Evolutionary conservation across 768 basidiomycete species (phyloP), one percentile per base, ranked within the genome.

Genomic region (Phlebiopsis flavidoalba): DNA sequence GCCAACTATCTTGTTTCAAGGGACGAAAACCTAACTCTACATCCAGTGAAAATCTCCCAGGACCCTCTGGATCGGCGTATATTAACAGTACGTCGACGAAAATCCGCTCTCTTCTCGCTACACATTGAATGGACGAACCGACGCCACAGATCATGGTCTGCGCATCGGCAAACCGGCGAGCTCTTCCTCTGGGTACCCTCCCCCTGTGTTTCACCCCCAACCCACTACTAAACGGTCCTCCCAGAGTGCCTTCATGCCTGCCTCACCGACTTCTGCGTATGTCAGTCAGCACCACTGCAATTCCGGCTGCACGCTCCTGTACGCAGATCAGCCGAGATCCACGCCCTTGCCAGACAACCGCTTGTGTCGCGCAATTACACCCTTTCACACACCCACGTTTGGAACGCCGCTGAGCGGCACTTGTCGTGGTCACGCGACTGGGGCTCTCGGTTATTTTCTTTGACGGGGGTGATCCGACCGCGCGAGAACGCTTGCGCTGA

Each of bases 241-340:
- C 8, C 33, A 49, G 59, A 87, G 86, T 78, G n/a, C 78, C 14
- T 85, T 88, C 63, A 88, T 92, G n/a, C n/a, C 33, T 93, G 92
- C 77, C 70, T 91, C 60, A 91, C 92, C 17, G 93, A 93, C 0
- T 94, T 92, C 77, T 91, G 91, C 71, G 90, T 91, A 60, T 83
- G 82, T 8, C 89, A 91, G 72, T 86, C 83, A 19, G 86, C 90
- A n/a, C n/a, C n/a, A 8, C 79, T 92, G 6, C 93, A 95, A 65
- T 92, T n/a, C 92, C 33, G 85, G 84, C 61, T 89, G 93, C 49
- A 88, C 89, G 0, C 76, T 93, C 22, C n/a, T n/a, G n/a, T 93
- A 88, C 68, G 92, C 93, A n/a, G 5, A 92, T 95, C 77, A 87
- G 85, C 68, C 85, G 89, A 55, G 90, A 92, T n/a, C 69, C 80